These are phyloP conservation scores for Candida orba DNA, from an alignment of 805 yeast genomes.

Conservation along the genomic window DNA sequence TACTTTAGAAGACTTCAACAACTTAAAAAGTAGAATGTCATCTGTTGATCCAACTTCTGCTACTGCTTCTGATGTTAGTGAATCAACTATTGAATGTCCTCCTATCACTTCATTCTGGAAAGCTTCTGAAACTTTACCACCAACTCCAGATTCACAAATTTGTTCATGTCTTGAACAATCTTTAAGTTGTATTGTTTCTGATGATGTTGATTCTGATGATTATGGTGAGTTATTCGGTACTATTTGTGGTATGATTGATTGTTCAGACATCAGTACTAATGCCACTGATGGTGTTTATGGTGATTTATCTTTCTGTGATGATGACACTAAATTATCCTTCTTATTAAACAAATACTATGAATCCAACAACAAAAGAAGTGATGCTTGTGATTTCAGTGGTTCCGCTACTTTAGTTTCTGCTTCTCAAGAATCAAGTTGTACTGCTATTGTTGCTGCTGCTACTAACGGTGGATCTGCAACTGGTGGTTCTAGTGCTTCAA, in stretches of 20 bases:
- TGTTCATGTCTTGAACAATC: slow-evolving; percentile 57
- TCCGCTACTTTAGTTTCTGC: slow-evolving; percentile 47
- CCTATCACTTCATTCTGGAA: slow-evolving; percentile 50
- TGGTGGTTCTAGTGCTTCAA: slow-evolving; percentile 11
- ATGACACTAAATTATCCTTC: slow-evolving; percentile 62
- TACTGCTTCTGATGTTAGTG: slow-evolving; percentile 29
- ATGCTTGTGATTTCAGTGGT: slow-evolving; percentile 70
- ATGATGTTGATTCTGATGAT: slow-evolving; percentile 42
- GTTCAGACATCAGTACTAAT: slow-evolving; percentile 54
- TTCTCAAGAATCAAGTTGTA: slow-evolving; percentile 25
- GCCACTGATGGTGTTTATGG: slow-evolving; percentile 67
- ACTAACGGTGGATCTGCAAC: not conserved
- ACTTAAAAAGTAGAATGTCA: slow-evolving; percentile 49
- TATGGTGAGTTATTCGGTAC: slow-evolving; percentile 53
- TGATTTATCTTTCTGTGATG: slow-evolving; percentile 62
- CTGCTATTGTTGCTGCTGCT: slow-evolving; percentile 17
- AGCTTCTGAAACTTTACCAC: slow-evolving; percentile 65
- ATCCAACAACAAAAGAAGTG: slow-evolving; percentile 33
- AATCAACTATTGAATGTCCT: slow-evolving; percentile 39
- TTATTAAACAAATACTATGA: slow-evolving; percentile 61
- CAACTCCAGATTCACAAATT: slow-evolving; percentile 60
- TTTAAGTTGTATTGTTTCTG: slow-evolving; percentile 51
- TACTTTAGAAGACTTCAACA: slow-evolving; percentile 54
- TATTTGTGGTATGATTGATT: slow-evolving; percentile 52
- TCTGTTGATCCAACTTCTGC: slow-evolving; percentile 44